Evolutionary conservation across 768 basidiomycete genomes (phyloP), one percentile per base, ranked within the genome.

Genomic region (Serpula lacrymans): DNA sequence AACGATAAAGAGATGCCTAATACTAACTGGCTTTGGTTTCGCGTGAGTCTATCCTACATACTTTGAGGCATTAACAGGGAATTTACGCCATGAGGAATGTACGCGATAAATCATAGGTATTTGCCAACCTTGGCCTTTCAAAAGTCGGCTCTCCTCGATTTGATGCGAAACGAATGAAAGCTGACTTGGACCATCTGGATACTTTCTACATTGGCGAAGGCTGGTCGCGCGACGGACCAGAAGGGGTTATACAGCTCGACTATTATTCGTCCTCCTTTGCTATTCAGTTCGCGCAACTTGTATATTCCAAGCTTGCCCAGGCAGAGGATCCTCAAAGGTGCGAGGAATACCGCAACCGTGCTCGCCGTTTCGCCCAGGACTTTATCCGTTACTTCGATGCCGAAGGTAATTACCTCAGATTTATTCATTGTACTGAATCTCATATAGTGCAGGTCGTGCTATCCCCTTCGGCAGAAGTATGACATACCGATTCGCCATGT

Each of bases 11-110:
- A 82, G 46, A 87, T 88, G 84, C 84, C 84, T 18, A 83, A 87
- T 54, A 87, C 84, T 6, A 88, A 88, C 52, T 87, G 85, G 84
- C 68, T 89, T 5, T 88, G 85, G 85, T 88, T 88, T 62, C 71
- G 84, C 42, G 84, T 80, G 42, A 31, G 75, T 62, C 12, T 24
- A 9, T 12, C 34, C 34, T 31, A 24, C 40, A 20, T 16, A 33
- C 18, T 29, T 37, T 26, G 33, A 33, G n/a, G 6, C 20, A 33
- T 33, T 33, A 6, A 33, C 31, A 6, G n/a, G n/a, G 6, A 24
- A 30, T 34, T 34, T 11, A 22, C 25, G 24, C 20, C 29, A 22
- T 42, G 40, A 21, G 41, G 20, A 20, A 38, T 23, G 37, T 41
- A 20, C 27, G 5, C n/a, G n/a, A n/a, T n/a, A n/a, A n/a, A 46